These are phyloP conservation scores for Rhizopus microsporus DNA, from an alignment of 371 early-diverging fungal genomes.

Conservation along the genomic window DNA sequence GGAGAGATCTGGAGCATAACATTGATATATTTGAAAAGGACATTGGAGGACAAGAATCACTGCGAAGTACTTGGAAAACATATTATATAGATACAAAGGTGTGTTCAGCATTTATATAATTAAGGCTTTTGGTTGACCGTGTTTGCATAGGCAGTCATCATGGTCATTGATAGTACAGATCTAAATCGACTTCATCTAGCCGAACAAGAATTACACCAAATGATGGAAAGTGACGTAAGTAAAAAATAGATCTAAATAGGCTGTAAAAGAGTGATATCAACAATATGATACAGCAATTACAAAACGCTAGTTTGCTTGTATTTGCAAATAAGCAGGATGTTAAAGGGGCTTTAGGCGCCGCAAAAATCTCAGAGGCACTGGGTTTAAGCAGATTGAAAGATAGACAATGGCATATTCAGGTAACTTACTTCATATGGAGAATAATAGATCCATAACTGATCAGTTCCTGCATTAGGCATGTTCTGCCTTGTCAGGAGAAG, in stretches of 20 bases:
- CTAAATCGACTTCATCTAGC: constrained; percentile 64
- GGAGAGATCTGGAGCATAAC: background rate
- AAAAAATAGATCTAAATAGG: background rate
- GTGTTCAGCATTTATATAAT: background rate
- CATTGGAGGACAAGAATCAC: constrained; percentile 74
- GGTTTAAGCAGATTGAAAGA: constrained; percentile 65
- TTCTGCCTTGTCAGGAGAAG: constrained; percentile 75
- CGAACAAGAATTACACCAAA: constrained; percentile 66
- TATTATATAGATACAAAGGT: constrained; percentile 72
- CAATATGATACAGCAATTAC: constrained; percentile 47
- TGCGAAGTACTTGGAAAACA: constrained; percentile 72
- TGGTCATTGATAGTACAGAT: constrained; percentile 80
- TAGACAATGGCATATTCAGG: constrained; percentile 78
- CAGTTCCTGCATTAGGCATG: constrained; percentile 48
- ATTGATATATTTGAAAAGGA: constrained; percentile 44
- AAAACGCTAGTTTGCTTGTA: constrained; percentile 64
- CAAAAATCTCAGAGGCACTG: constrained; percentile 70
- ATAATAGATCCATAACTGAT: background rate
- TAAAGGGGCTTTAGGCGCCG: constrained; percentile 65
- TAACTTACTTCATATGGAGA: constrained; percentile 12
- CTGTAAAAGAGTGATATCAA: background rate
- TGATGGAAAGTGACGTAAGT: constrained; percentile 75
- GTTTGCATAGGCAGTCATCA: constrained; percentile 61
- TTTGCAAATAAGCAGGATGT: constrained; percentile 79
- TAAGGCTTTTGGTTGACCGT: too few relatives aligned